Base-by-base conservation (phyloP, 306 rosid genomes). In the Ochetophila trinervis region DNA sequence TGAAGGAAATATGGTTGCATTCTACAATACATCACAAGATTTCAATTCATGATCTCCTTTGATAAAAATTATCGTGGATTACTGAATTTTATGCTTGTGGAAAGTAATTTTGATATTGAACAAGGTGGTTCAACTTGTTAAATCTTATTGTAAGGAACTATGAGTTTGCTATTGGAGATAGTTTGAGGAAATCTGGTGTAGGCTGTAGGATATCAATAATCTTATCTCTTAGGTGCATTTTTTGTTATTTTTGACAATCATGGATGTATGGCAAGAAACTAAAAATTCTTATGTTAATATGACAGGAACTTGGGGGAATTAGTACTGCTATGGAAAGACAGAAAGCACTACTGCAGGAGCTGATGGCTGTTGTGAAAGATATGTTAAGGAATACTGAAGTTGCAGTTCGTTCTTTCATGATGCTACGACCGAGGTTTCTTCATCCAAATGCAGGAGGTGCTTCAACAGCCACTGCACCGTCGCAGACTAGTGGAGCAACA, bases 251-350 rank as follows among this genome's bases (percentile, higher is more conserved):
- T 80, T 56, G 61, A 34, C 30, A 45, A 40, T 34, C 22, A 32
- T 61, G 59, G 49, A 49, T 65, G 23, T 15, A 21, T 55, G 61
- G 40, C 63, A 51, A 58, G 60, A 24, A 56, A 54, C 45, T 63
- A 72, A 35, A 27, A 52, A 30, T 78, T 60, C 35, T 61, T 45
- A 34, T 74, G 62, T 65, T 74, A 30, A 63, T 69, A 67, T 27
- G 30, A 59, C 71, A 94, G 99, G 99, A 94, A 74, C 97, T 94
- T 67, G 91, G 90, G n/a, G 99, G 97, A 77, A 90, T 90, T 53
- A 72, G 88, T 75, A 80, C 90, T 70, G 84, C 88, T 60, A 83
- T 91, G 91, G 99, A 88, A 55, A 84, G 91, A 14, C 96, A 94
- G 70, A 94, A 88, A 80, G 68, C 85, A 51, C 32, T 84, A 69